These are phyloP conservation scores for Amanita pallidorosea DNA, from an alignment of 768 basidiomycete species.

Conservation along the genomic window DNA sequence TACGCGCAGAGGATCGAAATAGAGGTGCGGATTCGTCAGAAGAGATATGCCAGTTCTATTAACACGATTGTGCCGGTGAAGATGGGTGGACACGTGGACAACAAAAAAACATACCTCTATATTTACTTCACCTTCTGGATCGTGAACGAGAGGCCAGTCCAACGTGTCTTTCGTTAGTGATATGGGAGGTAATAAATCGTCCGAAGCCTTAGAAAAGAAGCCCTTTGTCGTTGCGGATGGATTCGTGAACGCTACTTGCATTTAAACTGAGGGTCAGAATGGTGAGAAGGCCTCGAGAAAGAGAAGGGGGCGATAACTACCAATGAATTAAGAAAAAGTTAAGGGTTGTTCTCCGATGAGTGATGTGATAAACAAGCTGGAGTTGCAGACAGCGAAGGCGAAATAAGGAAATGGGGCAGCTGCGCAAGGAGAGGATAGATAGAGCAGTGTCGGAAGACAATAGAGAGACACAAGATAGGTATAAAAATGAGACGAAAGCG, in stretches of 20 bases:
- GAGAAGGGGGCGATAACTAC: constrained; percentile 18
- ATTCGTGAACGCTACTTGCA: constrained; percentile 60
- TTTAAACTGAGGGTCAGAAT: constrained; percentile 38
- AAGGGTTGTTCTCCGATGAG: constrained; percentile 15
- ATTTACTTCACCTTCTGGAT: constrained; percentile 27
- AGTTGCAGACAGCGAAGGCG: constrained; percentile 11
- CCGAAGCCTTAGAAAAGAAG: constrained; percentile 21
- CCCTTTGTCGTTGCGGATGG: constrained; percentile 32
- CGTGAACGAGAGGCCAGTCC: constrained; percentile 41
- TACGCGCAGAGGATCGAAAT: constrained; percentile 17
- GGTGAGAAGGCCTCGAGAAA: constrained; percentile 15
- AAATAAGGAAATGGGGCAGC: constrained; percentile 7
- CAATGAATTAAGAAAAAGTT: constrained; percentile 31
- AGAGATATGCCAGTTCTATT: constrained; percentile 37
- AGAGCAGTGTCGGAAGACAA: constrained; percentile 10
- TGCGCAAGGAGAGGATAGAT: constrained; percentile 15
- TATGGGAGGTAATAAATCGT: constrained; percentile 25
- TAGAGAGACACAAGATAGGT: constrained; percentile 31
- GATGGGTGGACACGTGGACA: constrained; percentile 24
- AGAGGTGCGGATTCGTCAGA: constrained; percentile 24
- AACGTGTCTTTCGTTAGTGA: constrained; percentile 26
- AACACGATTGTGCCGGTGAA: constrained; percentile 10
- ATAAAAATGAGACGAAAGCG: constrained; percentile 42
- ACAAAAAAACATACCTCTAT: constrained; percentile 30
- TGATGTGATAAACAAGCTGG: constrained; percentile 11